Evolutionary conservation across 345 rosid genomes (phyloP), one percentile per base, ranked within the genome.

Genomic region (Arabidopsis arenosa): DNA sequence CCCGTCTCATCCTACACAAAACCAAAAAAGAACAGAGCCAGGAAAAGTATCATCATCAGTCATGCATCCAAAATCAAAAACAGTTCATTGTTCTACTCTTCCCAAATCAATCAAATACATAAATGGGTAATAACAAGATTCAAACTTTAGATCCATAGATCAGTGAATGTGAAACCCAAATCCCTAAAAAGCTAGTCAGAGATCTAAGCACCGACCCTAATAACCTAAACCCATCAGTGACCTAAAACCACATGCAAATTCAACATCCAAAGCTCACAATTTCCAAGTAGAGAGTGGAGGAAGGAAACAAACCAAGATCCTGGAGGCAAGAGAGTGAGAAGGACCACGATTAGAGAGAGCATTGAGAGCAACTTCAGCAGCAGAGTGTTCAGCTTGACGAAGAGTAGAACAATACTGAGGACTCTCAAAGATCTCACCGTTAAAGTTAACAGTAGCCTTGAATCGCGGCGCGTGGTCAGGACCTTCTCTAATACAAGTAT

Each of bases 381-480:
- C 99, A 76, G 97, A 89, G 96, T 95, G 99, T 73, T 95, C 99
- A 26, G 99, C 99, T 82, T 95, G 99, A 49, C 99, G 99, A 83
- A 95, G 99, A 17, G 97, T 95, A 64, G 96, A 85, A 80, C 97
- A 95, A 83, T 92, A 92, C 74, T 89, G 89, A 49, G 99, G 99
- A 57, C 92, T 83, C 84, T 95, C 99, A 51, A 95, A 95, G 87
- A 86, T 83, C 90, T 95, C 99, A 71, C 97, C 97, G 80, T 95
- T 95, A 53, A 95, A 95, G 84, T 89, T 95, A 58, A 95, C 99
- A 17, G 94, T 86, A 49, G 99, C 96, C 80, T 95, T 95, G 85
- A 95, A 95, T 49, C 97, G 75, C 2, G 99, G 99, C 75, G 99
- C 97, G 90, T 95, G 99, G 90, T 95, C 99, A 4, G 99, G 99